phyloP scores from a whole-genome alignment of 805 yeast genomes.

The Yarrowia deformans region DNA sequence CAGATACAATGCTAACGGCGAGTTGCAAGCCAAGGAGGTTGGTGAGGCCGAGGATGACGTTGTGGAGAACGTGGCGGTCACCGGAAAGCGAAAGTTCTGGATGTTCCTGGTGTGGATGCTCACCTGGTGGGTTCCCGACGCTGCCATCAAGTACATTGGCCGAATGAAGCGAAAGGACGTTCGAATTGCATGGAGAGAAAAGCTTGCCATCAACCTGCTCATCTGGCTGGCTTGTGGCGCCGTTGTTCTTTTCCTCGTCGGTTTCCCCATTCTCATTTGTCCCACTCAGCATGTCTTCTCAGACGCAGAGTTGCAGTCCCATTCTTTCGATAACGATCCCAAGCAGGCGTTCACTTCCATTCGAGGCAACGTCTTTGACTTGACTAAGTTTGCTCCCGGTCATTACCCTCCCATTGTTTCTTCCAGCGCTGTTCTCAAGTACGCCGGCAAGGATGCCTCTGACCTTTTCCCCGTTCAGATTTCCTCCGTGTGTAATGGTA shows the following conservation, averaged over 20 bases:
- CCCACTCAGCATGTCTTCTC: slow-evolving; percentile 53
- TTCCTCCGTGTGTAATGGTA: slow-evolving; percentile 53
- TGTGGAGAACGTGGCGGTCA: slow-evolving; percentile 47
- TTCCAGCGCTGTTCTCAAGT: slow-evolving; percentile 48
- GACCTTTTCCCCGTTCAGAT: slow-evolving; percentile 53
- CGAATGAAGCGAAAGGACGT: slow-evolving; percentile 50
- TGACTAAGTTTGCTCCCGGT: slow-evolving; percentile 51
- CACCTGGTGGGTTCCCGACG: slow-evolving; percentile 55
- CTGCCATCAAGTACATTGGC: slow-evolving; percentile 48
- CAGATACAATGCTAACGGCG: slow-evolving; percentile 44
- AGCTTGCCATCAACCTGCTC: slow-evolving; percentile 54
- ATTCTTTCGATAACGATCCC: slow-evolving; percentile 47
- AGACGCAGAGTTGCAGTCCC: slow-evolving; percentile 48
- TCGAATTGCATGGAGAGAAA: slow-evolving; percentile 55
- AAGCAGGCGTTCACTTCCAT: slow-evolving; percentile 51
- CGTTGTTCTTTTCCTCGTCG: slow-evolving; percentile 50
- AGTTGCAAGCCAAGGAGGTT: slow-evolving; percentile 46
- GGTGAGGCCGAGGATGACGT: slow-evolving; percentile 49
- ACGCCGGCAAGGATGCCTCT: slow-evolving; percentile 52
- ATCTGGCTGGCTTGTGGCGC: slow-evolving; percentile 53
- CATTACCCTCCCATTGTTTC: slow-evolving; percentile 54
- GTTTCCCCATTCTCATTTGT: slow-evolving; percentile 54
- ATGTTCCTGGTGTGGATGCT: slow-evolving; percentile 51
- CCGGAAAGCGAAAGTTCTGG: slow-evolving; percentile 51
- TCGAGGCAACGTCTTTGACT: slow-evolving; percentile 53